Evolutionary conservation across 768 basidiomycete species (phyloP).

Genomic region (Floccularia luteovirens): DNA sequence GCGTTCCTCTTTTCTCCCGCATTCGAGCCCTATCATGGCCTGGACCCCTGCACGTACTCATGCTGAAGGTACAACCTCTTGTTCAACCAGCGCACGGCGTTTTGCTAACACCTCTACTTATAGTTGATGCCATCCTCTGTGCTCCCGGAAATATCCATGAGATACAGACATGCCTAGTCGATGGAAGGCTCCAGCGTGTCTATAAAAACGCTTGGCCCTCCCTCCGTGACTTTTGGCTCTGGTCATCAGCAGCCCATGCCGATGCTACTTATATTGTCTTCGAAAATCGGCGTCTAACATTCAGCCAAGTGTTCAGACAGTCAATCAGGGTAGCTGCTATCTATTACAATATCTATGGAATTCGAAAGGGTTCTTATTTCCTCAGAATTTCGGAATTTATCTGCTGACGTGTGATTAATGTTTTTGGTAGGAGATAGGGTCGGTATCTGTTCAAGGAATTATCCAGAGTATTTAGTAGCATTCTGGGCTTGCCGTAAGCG

Average conservation of each 20-base stretch:
- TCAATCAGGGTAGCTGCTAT: constrained; percentile 28
- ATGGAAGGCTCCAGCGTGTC: constrained; percentile 35
- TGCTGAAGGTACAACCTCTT: constrained; percentile 15
- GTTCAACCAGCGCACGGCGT: neutral
- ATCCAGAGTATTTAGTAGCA: constrained; percentile 33
- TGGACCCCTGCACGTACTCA: constrained; percentile 24
- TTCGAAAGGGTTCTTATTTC: constrained; percentile 33
- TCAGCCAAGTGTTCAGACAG: constrained; percentile 25
- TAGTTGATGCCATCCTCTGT: constrained; percentile 27
- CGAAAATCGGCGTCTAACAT: constrained; percentile 38
- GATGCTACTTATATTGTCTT: constrained; percentile 40
- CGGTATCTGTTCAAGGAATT: constrained; percentile 41
- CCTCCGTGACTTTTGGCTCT: constrained; percentile 41
- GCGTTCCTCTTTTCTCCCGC: too few relatives aligned
- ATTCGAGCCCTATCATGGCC: constrained; percentile 8
- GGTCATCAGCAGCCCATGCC: constrained; percentile 21
- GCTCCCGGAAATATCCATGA: constrained; percentile 34
- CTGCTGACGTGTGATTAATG: constrained; percentile 1
- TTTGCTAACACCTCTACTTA: constrained; percentile 3
- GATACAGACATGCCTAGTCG: constrained; percentile 31
- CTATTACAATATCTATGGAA: constrained; percentile 31
- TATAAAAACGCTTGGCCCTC: constrained; percentile 48
- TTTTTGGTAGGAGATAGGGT: constrained; percentile 28
- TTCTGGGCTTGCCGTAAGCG: constrained; percentile 42
- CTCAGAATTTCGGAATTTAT: neutral